Percentiles rank a stretch among this genome's conserved stretches.
Conservation (phyloP, 495 filamentous ascomycete species). For the Lasiosphaeria hispida region DNA sequence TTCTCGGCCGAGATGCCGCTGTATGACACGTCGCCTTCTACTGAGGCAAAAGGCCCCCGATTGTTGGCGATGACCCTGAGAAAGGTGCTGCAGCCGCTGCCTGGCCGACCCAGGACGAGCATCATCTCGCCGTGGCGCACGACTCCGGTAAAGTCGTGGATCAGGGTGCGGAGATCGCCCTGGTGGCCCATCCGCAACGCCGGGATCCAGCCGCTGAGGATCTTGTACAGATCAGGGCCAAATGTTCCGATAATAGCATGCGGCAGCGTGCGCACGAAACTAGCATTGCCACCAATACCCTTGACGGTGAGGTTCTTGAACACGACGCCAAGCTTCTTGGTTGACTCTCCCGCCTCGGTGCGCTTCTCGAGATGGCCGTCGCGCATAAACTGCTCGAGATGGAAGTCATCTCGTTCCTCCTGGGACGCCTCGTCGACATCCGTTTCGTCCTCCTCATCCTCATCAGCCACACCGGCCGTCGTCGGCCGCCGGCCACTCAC, state of each 20-base stretch:
- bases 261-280: constrained; percentile 71
- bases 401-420: constrained; percentile 56
- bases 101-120: constrained; percentile 78
- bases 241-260: constrained; percentile 80
- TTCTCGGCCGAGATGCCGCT: constrained; percentile 71
- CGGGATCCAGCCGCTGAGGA: constrained; percentile 65
- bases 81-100: constrained; percentile 78
- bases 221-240: constrained; percentile 74
- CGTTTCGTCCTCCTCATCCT: constrained; percentile 42
- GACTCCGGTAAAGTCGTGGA: constrained; percentile 76
- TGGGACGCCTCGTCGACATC: constrained; percentile 16
- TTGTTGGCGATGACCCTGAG: constrained; percentile 76
- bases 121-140: constrained; percentile 78
- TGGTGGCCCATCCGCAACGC: constrained; percentile 48
- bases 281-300: constrained; percentile 63
- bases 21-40: constrained; percentile 71
- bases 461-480: constrained; percentile 23
- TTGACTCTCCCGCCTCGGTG: constrained; percentile 59
- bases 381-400: constrained; percentile 70
- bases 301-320: constrained; percentile 79
- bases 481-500: constrained; percentile 26
- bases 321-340: constrained; percentile 81
- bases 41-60: constrained; percentile 59
- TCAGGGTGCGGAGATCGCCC: constrained; percentile 54
- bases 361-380: constrained; percentile 81